Base-by-base conservation (phyloP, 1,139 yeast species). In the Taphrina betulina region DNA sequence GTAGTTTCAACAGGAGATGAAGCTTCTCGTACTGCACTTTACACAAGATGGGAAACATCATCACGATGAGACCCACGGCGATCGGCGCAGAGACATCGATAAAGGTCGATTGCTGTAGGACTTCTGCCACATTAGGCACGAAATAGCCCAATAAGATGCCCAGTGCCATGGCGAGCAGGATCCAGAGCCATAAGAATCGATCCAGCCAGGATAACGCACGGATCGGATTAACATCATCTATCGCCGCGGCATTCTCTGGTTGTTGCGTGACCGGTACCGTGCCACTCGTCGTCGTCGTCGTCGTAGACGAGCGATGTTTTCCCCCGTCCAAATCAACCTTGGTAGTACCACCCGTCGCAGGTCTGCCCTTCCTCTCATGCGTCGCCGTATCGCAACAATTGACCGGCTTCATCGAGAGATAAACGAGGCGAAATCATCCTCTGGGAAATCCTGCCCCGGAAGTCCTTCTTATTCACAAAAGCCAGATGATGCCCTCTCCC, bases 11-110 rank as follows among this genome's bases (percentile, higher is more conserved):
- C 5, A 69, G 60, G 4, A 43, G 58, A 50, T 66, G 71, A 22
- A 72, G 59, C 5, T 64, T 66, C 61, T 79, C 83, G 75, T 78
- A 80, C 61, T 74, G 71, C 7, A 80, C 77, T 60, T 78, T 77
- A 64, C 81, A 77, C 29, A 80, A 67, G 8, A 81, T 80, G 1
- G 83, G 83, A 17, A 76, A 69, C 80, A 80, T 79, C 83, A 80
- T 80, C 12, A 77, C 71, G 17, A 80, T 70, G 60, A 80, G 65
- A 0, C 83, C 83, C 7, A 78, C 67, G 1, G 80, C 78, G 24
- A 79, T 66, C 0, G 83, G 83, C 5, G 76, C 61, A 2, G 66
- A 63, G n/a, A 68, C 70, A 5, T 65, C 67, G 2, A 63, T 67
- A 35, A 67, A 65, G 22, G 63, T 57, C 17, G 66, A 68, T 24